Conservation (phyloP, 202 grass and related monocot species). For the Dendrocalamus latiflorus region DNA sequence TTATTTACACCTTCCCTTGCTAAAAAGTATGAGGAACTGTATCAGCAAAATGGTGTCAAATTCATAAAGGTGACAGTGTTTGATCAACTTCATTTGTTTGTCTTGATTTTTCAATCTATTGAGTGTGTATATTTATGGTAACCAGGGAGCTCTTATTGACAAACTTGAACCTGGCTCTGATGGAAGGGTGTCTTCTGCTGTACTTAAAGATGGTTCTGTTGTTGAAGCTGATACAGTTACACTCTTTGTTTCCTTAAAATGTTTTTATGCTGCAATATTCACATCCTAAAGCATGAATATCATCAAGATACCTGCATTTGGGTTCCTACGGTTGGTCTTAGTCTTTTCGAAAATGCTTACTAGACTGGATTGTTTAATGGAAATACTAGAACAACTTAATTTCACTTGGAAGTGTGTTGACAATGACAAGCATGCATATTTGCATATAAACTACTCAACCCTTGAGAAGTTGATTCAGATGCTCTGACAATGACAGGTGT, state of each 20-base stretch:
- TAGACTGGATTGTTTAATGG: neutral
- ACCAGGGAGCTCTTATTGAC: constrained; percentile 52
- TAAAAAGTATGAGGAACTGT: constrained; percentile 79
- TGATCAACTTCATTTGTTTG: constrained; percentile 1
- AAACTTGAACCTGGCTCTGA: constrained; percentile 86
- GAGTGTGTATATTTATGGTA: constrained; percentile 16
- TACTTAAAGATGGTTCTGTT: constrained; percentile 88
- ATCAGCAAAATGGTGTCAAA: constrained; percentile 75
- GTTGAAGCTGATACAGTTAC: constrained; percentile 84
- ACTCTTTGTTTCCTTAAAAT: neutral
- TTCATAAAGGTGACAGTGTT: constrained; percentile 62
- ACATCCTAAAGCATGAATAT: constrained; percentile 1
- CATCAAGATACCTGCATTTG: neutral
- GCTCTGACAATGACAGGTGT: neutral
- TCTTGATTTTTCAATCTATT: neutral
- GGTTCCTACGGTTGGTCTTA: neutral
- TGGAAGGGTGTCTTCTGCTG: constrained; percentile 70
- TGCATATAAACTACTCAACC: neutral
- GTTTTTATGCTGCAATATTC: neutral
- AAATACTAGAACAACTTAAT: neutral
- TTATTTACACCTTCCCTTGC: constrained; percentile 95
- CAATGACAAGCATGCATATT: neutral
- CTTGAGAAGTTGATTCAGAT: neutral
- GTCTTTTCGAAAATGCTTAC: neutral
- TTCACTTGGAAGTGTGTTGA: neutral